Conservation (phyloP, 306 rosid genomes). For the barrel medic (Medicago truncatula) region DNA sequence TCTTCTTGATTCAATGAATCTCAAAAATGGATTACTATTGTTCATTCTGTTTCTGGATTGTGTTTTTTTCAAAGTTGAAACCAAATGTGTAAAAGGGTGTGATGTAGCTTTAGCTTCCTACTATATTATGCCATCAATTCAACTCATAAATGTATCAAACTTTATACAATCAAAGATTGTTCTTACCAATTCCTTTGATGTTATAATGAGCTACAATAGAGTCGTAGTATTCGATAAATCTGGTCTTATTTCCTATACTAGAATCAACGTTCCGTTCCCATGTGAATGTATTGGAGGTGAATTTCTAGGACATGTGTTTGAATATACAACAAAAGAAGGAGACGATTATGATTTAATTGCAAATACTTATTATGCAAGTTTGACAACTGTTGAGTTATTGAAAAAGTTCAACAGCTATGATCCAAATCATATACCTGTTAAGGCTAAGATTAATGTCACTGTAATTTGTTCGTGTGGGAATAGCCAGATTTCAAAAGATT, state of each 20-base stretch:
- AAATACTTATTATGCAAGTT: conserved; percentile 38
- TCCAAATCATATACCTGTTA: conserved; percentile 30
- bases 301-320: conserved; percentile 67
- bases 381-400: conserved; percentile 62
- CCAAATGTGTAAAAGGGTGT: conserved; percentile 63
- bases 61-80: conserved; percentile 44
- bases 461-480: conserved; percentile 78
- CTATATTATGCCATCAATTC: neutral
- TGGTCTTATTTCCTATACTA: accelerated
- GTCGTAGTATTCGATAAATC: conserved; percentile 26
- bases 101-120: conserved; percentile 72
- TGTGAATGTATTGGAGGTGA: conserved; percentile 60
- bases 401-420: conserved; percentile 48
- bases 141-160: neutral
- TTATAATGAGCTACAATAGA: conserved; percentile 46
- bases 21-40: conserved; percentile 25
- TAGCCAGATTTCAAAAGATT: conserved; percentile 53
- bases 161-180: conserved; percentile 39
- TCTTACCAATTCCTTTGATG: neutral
- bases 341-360: conserved; percentile 60
- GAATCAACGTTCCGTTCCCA: conserved; percentile 59
- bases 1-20: conserved; percentile 50
- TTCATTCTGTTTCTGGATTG: conserved; percentile 41
- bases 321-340: conserved; percentile 42
- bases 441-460: conserved; percentile 50